Evolutionary conservation across 129 eudicot genomes (phyloP).

Genomic region (carrot (Daucus carota)): DNA sequence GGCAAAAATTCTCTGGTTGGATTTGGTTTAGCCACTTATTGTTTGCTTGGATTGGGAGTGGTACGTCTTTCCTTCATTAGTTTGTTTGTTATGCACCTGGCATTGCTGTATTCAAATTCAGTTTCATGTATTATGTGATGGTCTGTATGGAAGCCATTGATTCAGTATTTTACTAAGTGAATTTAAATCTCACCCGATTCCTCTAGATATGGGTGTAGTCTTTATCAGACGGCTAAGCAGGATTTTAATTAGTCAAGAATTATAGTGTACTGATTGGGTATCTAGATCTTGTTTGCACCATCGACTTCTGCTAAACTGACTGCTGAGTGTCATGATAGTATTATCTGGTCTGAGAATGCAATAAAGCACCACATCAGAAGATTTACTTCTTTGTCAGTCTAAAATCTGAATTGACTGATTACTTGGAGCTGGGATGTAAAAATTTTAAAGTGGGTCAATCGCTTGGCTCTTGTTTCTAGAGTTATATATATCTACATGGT

Average conservation of each 20-base stretch:
- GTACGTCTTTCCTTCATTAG: constrained; percentile 36
- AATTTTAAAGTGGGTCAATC: neutral
- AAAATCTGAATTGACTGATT: neutral
- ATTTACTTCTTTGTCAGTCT: neutral
- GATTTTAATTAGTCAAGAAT: neutral
- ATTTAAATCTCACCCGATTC: neutral
- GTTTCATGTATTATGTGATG: neutral
- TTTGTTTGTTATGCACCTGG: neutral
- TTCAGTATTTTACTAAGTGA: neutral
- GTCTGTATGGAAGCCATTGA: neutral
- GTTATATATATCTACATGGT: neutral
- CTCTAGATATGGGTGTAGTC: neutral
- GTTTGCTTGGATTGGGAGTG: constrained; percentile 88
- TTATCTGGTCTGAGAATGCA: neutral
- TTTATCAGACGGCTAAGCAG: neutral
- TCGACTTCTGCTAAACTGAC: neutral
- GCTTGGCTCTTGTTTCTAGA: neutral
- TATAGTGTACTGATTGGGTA: neutral
- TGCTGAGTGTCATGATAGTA: neutral
- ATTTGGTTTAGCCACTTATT: constrained; percentile 75
- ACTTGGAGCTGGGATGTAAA: neutral
- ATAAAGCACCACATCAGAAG: neutral
- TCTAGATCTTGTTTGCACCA: neutral
- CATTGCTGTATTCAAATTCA: neutral
- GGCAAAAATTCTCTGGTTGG: constrained; percentile 67